Conservation (phyloP, 1,139 yeast species). For the Sporopachydermia cereana region DNA sequence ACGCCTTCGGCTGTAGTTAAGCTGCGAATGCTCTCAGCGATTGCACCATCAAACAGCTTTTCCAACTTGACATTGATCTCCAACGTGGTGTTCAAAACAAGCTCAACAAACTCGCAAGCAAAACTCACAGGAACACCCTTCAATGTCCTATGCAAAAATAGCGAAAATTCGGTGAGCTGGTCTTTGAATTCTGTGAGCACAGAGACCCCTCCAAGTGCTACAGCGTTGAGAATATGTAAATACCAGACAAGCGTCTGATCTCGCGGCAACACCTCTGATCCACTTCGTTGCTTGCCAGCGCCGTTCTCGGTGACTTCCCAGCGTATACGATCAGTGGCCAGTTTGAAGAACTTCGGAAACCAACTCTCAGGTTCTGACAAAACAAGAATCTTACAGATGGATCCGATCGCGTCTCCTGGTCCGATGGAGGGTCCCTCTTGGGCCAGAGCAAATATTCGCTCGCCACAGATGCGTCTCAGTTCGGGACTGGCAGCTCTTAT, state of each 20-base stretch:
- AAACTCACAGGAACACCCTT: constrained; percentile 51
- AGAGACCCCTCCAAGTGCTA: constrained; percentile 55
- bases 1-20: constrained; percentile 30
- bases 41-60: constrained; percentile 49
- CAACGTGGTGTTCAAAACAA: constrained; percentile 5
- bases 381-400: constrained; percentile 57
- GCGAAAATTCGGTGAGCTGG: constrained; percentile 40
- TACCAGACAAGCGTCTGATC: constrained; percentile 74
- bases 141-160: constrained; percentile 42
- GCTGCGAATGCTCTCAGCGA: constrained; percentile 30
- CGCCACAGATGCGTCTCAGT: constrained; percentile 41
- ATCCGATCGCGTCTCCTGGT: constrained; percentile 58
- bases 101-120: constrained; percentile 18
- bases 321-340: constrained; percentile 41
- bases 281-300: constrained; percentile 69
- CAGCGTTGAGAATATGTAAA: constrained; percentile 57
- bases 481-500: constrained; percentile 63
- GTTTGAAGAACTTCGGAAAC: constrained; percentile 34
- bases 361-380: constrained; percentile 44
- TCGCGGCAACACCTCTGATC: constrained; percentile 56
- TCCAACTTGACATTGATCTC: constrained; percentile 19
- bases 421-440: constrained; percentile 19
- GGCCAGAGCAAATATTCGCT: constrained; percentile 18
- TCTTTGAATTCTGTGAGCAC: constrained; percentile 33
- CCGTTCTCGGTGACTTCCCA: constrained; percentile 72